Evolutionary conservation across 2,329 filamentous ascomycete species (phyloP), one percentile per base, ranked within the genome.

Genomic region (Penicillium palitans): DNA sequence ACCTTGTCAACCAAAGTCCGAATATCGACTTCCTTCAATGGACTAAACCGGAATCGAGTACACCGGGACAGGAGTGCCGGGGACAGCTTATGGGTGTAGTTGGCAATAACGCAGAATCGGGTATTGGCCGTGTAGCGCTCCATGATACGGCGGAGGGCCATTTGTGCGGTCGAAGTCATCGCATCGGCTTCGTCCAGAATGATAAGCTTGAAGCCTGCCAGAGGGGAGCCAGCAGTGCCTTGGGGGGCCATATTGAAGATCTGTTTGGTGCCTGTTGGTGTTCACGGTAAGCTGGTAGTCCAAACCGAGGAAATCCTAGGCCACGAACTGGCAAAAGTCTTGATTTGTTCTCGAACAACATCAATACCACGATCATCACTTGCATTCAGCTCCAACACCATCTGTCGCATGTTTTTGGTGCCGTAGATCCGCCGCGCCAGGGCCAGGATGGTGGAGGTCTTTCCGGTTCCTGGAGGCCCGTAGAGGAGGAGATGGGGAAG

Each of bases 91-190:
- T 99, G 95, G 31, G 95, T 95, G 77, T 99, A 99, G 78, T 99
- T 99, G 68, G 95, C 95, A 68, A 99, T 98, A 72, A 99, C 91
- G 79, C 93, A 98, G 79, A 99, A 99, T 52, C 95, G 84, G 2
- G 95, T 97, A 79, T 99, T 99, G 60, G 90, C 90, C 0, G 95
- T 99, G 79, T 99, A 99, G 79, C 96, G 96, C 74, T 99, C 95
- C 95, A 99, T 99, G 72, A 99, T 98, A 48, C 95, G 83, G 61
- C 95, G 86, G 55, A 99, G 81, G 0, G 95, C 95, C 93, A 99
- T 99, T 77, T 99, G 95, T 6, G 95, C 95, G 0, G 93, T 96
- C 54, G 91, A 90, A n/a, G 95, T 99, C 95, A 99, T 99, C 54
- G 95, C 95, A 74, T 99, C 95, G n/a, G 95, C 95, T 80, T 99